A percentile compares a stretch with the other conserved stretches of the same genome.
Evolutionary conservation across 1,284 basidiomycete species (phyloP).

Genomic region (Baeospora myosura): DNA sequence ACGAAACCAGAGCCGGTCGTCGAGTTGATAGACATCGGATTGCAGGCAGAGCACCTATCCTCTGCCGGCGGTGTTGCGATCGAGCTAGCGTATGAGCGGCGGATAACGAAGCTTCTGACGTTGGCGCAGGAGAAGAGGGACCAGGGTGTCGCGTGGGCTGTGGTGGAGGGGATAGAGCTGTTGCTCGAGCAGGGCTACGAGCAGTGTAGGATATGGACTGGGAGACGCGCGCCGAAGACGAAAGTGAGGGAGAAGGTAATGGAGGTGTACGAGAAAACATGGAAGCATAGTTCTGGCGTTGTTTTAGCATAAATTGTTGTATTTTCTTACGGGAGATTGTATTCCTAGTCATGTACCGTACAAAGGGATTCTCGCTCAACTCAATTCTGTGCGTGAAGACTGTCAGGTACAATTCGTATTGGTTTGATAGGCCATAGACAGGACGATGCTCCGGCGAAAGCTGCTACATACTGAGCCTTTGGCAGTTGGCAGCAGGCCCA

Average conservation of each 20-base stretch:
- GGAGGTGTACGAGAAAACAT: not conserved
- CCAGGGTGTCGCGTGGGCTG: conserved; percentile 52
- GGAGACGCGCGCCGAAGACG: conserved; percentile 23
- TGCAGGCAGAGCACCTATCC: not conserved
- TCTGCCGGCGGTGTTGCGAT: conserved; percentile 34
- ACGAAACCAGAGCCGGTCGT: no score
- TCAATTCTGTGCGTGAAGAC: no score
- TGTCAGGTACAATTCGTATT: no score
- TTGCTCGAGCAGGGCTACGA: conserved; percentile 81
- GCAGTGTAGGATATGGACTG: conserved; percentile 83
- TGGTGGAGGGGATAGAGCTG: conserved; percentile 76
- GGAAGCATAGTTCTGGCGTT: not conserved
- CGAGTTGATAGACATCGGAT: no score
- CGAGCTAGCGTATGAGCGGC: conserved; percentile 86
- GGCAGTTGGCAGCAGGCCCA: no score
- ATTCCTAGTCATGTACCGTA: no score
- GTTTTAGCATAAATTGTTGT: no score
- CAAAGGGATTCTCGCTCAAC: no score
- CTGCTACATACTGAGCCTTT: no score
- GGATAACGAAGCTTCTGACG: conserved; percentile 59
- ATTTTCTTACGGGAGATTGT: no score
- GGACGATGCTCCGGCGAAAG: no score
- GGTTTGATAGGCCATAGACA: no score
- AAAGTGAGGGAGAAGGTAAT: not conserved
- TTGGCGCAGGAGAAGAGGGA: conserved; percentile 34